Percentiles rank a stretch among this genome's conserved stretches.
phyloP scores from a whole-genome alignment of 2,329 filamentous ascomycete species.

The Thelonectria olida region DNA sequence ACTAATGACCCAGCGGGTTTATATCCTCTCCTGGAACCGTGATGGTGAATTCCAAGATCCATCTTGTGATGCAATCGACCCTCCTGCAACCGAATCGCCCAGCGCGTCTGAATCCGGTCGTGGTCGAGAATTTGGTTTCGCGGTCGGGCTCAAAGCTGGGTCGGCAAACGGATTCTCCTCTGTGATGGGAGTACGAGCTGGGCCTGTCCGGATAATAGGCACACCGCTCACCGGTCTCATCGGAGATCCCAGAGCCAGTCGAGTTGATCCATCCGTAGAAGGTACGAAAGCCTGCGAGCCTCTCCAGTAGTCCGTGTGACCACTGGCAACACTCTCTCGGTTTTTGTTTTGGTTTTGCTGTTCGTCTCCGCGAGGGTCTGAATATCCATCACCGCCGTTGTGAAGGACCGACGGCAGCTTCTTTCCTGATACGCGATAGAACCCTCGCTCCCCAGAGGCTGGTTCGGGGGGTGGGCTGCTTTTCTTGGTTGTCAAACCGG shows the following conservation, averaged over 20 bases:
- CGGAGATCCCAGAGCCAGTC: slow-evolving; percentile 63
- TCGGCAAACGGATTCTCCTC: slow-evolving; percentile 61
- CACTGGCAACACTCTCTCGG: slow-evolving; percentile 54
- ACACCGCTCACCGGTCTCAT: slow-evolving; percentile 70
- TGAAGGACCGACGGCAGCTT: slow-evolving; percentile 72
- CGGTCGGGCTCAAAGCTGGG: slow-evolving; percentile 54
- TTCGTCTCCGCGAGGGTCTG: slow-evolving; percentile 52
- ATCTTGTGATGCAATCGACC: slow-evolving; percentile 31
- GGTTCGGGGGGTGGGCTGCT: slow-evolving; percentile 33
- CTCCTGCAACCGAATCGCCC: slow-evolving; percentile 32
- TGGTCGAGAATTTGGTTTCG: slow-evolving; percentile 44
- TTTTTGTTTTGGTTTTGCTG: slow-evolving; percentile 5
- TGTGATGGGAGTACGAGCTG: slow-evolving; percentile 69
- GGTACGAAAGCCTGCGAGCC: slow-evolving; percentile 60
- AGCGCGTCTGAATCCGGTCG: slow-evolving; percentile 38
- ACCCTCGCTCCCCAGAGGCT: slow-evolving; percentile 62
- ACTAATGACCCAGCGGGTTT: slow-evolving; percentile 11
- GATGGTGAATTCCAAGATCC: slow-evolving; percentile 40
- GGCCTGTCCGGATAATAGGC: slow-evolving; percentile 71
- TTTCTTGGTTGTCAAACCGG: slow-evolving; percentile 55
- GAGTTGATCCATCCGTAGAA: slow-evolving; percentile 44
- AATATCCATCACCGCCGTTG: slow-evolving; percentile 70
- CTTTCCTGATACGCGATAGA: slow-evolving; percentile 71
- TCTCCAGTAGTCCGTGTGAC: slow-evolving; percentile 61
- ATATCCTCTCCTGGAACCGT: slow-evolving; percentile 43